Evolutionary conservation across 352 stramenopile genomes (phyloP).

Genomic region (Phytophthora boehmeriae): DNA sequence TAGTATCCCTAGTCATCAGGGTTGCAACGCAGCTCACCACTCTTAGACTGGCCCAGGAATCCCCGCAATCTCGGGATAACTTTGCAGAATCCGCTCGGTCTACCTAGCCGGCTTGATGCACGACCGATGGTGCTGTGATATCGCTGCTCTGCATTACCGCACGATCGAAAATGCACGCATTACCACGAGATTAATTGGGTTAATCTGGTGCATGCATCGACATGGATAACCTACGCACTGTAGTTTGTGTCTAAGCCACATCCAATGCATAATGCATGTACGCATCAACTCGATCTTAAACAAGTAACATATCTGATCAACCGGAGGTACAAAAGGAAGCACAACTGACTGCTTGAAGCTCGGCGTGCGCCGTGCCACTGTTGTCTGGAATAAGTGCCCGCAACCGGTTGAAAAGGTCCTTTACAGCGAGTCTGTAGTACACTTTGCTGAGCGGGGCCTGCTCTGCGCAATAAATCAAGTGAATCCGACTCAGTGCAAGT

Average conservation of each 20-base stretch:
- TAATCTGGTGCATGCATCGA: not conserved
- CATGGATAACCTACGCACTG: too few relatives aligned
- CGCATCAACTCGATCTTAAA: too few relatives aligned
- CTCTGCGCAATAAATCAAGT: slow-evolving; percentile 4
- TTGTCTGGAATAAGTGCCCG: not conserved
- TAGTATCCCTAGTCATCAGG: too few relatives aligned
- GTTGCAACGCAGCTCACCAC: too few relatives aligned
- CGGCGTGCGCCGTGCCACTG: not conserved
- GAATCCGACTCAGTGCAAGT: slow-evolving; percentile 2
- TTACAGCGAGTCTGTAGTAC: not conserved
- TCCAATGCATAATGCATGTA: too few relatives aligned
- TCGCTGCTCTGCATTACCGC: not conserved
- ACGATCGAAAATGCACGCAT: slow-evolving; percentile 2
- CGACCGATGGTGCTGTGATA: not conserved
- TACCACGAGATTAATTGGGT: slow-evolving; percentile 2
- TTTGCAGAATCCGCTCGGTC: too few relatives aligned
- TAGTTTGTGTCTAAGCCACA: not conserved
- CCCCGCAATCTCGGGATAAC: too few relatives aligned
- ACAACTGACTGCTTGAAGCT: slow-evolving; percentile 1
- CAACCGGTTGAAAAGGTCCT: not conserved
- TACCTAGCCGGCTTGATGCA: too few relatives aligned
- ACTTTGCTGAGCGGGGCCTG: not conserved
- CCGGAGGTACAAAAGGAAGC: too few relatives aligned
- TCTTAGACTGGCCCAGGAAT: too few relatives aligned
- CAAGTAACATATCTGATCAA: too few relatives aligned